Evolutionary conservation across 768 basidiomycete genomes (phyloP).

Genomic region (Rhizopogon vinicolor): DNA sequence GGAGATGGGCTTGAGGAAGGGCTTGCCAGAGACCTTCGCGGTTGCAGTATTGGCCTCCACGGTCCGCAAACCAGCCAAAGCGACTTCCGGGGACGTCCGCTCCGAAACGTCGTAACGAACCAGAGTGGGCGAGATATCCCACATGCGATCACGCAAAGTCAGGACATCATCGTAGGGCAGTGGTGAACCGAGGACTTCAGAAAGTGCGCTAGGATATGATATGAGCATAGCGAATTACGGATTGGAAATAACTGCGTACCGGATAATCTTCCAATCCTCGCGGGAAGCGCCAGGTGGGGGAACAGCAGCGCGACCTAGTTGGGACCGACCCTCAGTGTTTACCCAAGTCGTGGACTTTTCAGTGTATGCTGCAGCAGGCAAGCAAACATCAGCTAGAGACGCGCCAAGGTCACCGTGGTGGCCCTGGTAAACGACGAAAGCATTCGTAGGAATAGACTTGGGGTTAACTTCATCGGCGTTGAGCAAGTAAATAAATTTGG

Average conservation of each 20-base stretch:
- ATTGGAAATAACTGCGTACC: constrained; percentile 39
- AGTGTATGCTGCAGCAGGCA: constrained; percentile 92
- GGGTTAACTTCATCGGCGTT: constrained; percentile 95
- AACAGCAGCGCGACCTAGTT: constrained; percentile 88
- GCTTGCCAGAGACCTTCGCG: constrained; percentile 51
- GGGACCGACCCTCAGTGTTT: constrained; percentile 93
- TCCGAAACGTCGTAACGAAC: constrained; percentile 84
- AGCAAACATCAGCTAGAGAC: constrained; percentile 93
- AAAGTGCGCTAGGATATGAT: constrained; percentile 60
- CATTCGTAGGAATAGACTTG: constrained; percentile 79
- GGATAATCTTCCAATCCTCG: constrained; percentile 97
- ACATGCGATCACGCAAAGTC: constrained; percentile 84
- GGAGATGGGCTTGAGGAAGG: constrained; percentile 74
- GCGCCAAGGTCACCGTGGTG: constrained; percentile 98
- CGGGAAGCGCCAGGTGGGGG: constrained; percentile 91
- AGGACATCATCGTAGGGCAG: constrained; percentile 89
- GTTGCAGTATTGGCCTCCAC: constrained; percentile 48
- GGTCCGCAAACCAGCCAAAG: constrained; percentile 61
- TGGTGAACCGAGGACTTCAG: constrained; percentile 76
- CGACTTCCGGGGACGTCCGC: constrained; percentile 66
- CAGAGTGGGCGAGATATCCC: constrained; percentile 92
- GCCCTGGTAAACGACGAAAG: constrained; percentile 98
- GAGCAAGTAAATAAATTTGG: constrained; percentile 96
- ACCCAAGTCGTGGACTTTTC: constrained; percentile 92
- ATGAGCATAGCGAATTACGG: neutral